Conservation (phyloP, 139 green algal species). For the Tetraselmis striata region DNA sequence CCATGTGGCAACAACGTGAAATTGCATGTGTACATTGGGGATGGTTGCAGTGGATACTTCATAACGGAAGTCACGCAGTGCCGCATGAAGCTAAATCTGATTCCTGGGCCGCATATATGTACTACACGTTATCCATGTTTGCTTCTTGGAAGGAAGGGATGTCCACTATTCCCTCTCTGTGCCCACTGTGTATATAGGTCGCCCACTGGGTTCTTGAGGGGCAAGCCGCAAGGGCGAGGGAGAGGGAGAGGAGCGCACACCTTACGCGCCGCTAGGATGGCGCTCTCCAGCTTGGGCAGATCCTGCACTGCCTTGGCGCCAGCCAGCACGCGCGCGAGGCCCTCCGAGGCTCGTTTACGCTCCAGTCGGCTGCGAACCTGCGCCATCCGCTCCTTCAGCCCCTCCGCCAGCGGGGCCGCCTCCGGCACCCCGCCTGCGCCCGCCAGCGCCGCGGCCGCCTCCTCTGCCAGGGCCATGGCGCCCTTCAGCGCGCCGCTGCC, state of each 20-base stretch:
- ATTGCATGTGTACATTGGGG: too few relatives aligned
- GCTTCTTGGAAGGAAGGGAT: too few relatives aligned
- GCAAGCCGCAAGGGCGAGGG: neutral
- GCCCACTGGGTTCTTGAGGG: neutral
- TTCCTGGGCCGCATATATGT: too few relatives aligned
- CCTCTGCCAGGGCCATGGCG: conserved; percentile 1
- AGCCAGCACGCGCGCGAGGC: conserved; percentile 42
- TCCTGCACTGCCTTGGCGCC: conserved; percentile 40
- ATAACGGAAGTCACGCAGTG: too few relatives aligned
- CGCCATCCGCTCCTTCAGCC: conserved; percentile 26
- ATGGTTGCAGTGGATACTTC: too few relatives aligned
- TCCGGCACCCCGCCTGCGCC: neutral
- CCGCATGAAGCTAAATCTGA: too few relatives aligned
- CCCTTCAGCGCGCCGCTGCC: conserved; percentile 29
- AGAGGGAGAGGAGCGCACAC: conserved; percentile 14
- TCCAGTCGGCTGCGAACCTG: conserved; percentile 47
- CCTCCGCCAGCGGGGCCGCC: neutral
- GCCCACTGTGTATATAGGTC: too few relatives aligned
- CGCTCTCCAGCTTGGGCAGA: conserved; percentile 59
- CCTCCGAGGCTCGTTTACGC: conserved; percentile 49
- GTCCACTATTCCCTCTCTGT: too few relatives aligned
- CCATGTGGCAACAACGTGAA: too few relatives aligned
- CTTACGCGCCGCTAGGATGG: conserved; percentile 59
- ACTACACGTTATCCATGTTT: too few relatives aligned
- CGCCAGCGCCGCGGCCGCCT: conserved; percentile 27